Percentiles rank a stretch among this genome's conserved stretches.
Evolutionary conservation across 768 basidiomycete genomes (phyloP).

Genomic region (Lentinula sp.): DNA sequence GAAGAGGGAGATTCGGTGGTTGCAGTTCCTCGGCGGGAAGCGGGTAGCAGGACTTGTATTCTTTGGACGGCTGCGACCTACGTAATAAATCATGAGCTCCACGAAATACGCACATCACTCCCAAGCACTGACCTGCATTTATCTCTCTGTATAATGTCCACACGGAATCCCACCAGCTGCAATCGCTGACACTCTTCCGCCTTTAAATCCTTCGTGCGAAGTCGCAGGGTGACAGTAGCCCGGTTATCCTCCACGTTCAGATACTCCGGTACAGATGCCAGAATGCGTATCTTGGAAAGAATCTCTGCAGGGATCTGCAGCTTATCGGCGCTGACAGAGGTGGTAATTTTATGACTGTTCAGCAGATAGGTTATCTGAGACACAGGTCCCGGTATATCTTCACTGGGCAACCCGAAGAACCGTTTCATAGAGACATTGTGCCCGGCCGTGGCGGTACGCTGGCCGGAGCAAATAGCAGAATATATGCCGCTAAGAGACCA

Average conservation of each 20-base stretch:
- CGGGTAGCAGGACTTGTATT: slow-evolving; percentile 43
- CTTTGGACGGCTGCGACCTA: slow-evolving; percentile 36
- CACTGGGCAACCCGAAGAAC: slow-evolving; percentile 38
- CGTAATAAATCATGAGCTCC: slow-evolving; percentile 3
- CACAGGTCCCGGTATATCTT: slow-evolving; percentile 21
- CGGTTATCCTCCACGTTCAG: slow-evolving; percentile 37
- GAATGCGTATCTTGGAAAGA: slow-evolving; percentile 56
- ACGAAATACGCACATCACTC: not conserved
- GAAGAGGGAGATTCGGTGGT: slow-evolving; percentile 59
- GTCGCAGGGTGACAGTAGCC: slow-evolving; percentile 52
- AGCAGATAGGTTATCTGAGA: slow-evolving; percentile 35
- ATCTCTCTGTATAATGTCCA: slow-evolving; percentile 61
- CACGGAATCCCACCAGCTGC: slow-evolving; percentile 46
- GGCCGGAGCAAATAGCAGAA: slow-evolving; percentile 44
- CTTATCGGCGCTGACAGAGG: slow-evolving; percentile 8
- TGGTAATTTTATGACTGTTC: slow-evolving; percentile 12
- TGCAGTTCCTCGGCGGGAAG: slow-evolving; percentile 52
- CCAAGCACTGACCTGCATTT: slow-evolving; percentile 48
- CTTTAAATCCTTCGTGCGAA: slow-evolving; percentile 51
- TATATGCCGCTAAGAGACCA: slow-evolving; percentile 53
- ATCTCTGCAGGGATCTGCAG: slow-evolving; percentile 43
- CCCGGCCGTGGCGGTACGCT: slow-evolving; percentile 32
- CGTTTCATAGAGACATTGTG: slow-evolving; percentile 47
- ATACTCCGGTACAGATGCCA: slow-evolving; percentile 56
- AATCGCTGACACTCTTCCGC: slow-evolving; percentile 47